phyloP scores from a whole-genome alignment of 2,329 filamentous ascomycete species.

The Nemania bipapillata region DNA sequence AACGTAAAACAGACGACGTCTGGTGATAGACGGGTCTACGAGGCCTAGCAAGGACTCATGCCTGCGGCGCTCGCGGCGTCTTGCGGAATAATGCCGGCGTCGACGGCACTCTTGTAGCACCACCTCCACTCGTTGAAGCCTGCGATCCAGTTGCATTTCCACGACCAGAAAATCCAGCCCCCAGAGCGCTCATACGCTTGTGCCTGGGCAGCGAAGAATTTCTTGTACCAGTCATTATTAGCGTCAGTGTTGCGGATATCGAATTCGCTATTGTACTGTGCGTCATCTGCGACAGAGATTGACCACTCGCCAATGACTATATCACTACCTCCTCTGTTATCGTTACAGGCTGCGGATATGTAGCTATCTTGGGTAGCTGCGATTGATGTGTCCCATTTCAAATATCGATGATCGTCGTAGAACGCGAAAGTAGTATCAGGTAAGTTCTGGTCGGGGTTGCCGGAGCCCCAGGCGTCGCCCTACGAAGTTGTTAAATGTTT shows the following conservation, averaged over 20 bases:
- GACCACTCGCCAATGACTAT: constrained; percentile 70
- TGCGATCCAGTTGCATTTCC: constrained; percentile 59
- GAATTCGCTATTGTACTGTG: constrained; percentile 59
- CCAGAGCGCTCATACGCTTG: constrained; percentile 63
- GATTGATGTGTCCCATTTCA: constrained; percentile 60
- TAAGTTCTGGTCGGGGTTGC: constrained; percentile 58
- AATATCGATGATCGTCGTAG: constrained; percentile 48
- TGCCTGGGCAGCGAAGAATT: constrained; percentile 68
- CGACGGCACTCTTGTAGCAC: constrained; percentile 57
- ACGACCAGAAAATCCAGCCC: constrained; percentile 71
- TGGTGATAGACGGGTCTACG: too few species aligned
- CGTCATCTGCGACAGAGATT: constrained; percentile 61
- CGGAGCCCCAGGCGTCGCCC: constrained; percentile 59
- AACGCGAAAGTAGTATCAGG: constrained; percentile 51
- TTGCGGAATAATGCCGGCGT: constrained; percentile 44
- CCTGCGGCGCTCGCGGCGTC: constrained; percentile 41
- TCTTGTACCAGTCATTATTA: constrained; percentile 63
- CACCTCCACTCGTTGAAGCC: constrained; percentile 61
- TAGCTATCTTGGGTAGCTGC: constrained; percentile 60
- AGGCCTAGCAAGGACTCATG: constrained; percentile 40
- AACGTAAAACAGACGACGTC: too few species aligned
- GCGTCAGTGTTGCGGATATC: constrained; percentile 49
- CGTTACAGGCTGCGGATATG: constrained; percentile 60
- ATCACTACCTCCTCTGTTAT: constrained; percentile 55
- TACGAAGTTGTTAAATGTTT: constrained; percentile 5